A percentile compares a stretch with the other conserved stretches of the same genome.
These are phyloP conservation scores for Achaetomium macrosporum DNA, from an alignment of 2,329 filamentous ascomycete genomes.

Conservation along the genomic window DNA sequence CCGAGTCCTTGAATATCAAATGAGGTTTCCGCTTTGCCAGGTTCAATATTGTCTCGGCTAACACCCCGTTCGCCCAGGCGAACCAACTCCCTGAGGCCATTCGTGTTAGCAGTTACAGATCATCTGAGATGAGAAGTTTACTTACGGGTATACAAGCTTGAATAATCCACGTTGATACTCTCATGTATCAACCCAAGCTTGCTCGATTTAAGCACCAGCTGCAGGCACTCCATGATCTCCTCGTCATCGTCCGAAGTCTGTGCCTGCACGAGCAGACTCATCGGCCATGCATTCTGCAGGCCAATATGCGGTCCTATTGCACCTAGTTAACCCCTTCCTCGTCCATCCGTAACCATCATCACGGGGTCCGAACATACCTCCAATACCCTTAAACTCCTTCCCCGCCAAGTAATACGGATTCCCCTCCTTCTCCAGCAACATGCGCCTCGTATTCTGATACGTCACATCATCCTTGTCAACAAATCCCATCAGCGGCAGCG, in stretches of 20 bases:
- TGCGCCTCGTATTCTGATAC: slow-evolving; percentile 81
- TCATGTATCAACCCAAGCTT: slow-evolving; percentile 82
- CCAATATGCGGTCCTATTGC: slow-evolving; percentile 62
- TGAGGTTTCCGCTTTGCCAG: slow-evolving; percentile 83
- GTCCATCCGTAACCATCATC: not conserved
- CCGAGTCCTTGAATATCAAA: slow-evolving; percentile 25
- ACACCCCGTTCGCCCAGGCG: slow-evolving; percentile 94
- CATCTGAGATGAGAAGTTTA: slow-evolving; percentile 10
- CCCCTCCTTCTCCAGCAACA: slow-evolving; percentile 64
- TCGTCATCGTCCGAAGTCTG: slow-evolving; percentile 79
- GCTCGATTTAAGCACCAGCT: slow-evolving; percentile 68
- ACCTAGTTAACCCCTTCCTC: not conserved
- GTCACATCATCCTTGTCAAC: slow-evolving; percentile 56
- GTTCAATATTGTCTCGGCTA: slow-evolving; percentile 86
- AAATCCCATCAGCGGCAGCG: slow-evolving; percentile 74
- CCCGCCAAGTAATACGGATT: slow-evolving; percentile 90
- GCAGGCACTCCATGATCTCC: slow-evolving; percentile 71
- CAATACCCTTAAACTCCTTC: slow-evolving; percentile 75
- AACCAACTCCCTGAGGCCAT: slow-evolving; percentile 70
- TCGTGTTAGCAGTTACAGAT: slow-evolving; percentile 8
- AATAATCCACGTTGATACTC: slow-evolving; percentile 73
- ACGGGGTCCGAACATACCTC: slow-evolving; percentile 49
- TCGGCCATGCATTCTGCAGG: slow-evolving; percentile 89
- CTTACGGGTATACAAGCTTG: slow-evolving; percentile 65
- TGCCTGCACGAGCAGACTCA: slow-evolving; percentile 86